Percentiles rank a stretch among this genome's conserved stretches.
Conservation (phyloP, 129 eudicot species). For the Centella asiatica region DNA sequence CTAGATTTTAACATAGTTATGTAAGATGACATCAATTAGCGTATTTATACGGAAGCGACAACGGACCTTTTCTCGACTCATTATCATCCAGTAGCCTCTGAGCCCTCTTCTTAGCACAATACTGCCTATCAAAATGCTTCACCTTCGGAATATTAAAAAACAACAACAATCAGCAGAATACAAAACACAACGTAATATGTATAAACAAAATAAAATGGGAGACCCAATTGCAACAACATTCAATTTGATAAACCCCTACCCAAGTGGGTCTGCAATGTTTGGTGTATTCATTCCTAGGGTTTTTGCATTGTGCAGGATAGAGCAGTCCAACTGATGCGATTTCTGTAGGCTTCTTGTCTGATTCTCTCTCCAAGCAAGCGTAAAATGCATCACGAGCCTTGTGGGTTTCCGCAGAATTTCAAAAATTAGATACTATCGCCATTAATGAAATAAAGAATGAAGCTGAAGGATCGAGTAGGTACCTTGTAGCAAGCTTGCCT, state of each 20-base stretch:
- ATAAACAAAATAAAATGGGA: too few relatives aligned
- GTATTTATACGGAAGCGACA: conserved; percentile 54
- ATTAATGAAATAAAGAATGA: too few relatives aligned
- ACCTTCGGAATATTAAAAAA: conserved; percentile 34
- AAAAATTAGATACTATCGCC: too few relatives aligned
- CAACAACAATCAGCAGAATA: neutral
- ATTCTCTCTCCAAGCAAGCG: conserved; percentile 64
- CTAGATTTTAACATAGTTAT: too few relatives aligned
- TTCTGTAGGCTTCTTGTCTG: conserved; percentile 68
- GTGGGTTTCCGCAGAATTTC: too few relatives aligned
- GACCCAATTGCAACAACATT: neutral
- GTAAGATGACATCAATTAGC: conserved; percentile 20
- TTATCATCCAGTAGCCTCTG: conserved; percentile 67
- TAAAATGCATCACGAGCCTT: conserved; percentile 94
- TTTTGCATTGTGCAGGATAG: conserved; percentile 73
- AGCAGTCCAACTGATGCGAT: conserved; percentile 80
- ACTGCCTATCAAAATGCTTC: conserved; percentile 90
- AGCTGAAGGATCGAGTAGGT: neutral
- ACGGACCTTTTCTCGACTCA: conserved; percentile 77
- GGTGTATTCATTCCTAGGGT: conserved; percentile 44
- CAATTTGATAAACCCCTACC: conserved; percentile 28
- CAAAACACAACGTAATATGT: neutral
- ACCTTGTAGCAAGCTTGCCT: conserved; percentile 10
- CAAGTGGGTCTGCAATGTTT: conserved; percentile 80
- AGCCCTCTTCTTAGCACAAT: conserved; percentile 70